Evolutionary conservation across 2,329 filamentous ascomycete genomes (phyloP).

Genomic region (Gremmenia infestans): DNA sequence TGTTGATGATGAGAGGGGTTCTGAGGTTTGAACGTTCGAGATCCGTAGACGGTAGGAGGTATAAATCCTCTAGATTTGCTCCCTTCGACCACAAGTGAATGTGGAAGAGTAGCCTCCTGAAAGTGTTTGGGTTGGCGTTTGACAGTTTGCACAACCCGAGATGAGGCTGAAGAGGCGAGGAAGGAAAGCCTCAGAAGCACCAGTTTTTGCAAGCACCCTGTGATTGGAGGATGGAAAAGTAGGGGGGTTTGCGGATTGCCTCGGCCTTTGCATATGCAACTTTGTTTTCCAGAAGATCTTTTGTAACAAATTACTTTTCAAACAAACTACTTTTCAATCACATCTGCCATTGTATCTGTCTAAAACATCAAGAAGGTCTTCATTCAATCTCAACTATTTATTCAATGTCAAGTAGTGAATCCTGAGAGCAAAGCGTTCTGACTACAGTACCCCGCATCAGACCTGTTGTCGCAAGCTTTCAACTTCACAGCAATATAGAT

Average conservation of each 20-base stretch:
- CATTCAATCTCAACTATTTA: no score
- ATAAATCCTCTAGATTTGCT: not conserved
- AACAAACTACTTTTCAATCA: no score
- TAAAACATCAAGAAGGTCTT: no score
- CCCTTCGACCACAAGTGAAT: not conserved
- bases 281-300: not conserved
- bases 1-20: constrained; percentile 8
- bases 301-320: not conserved
- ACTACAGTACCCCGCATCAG: no score
- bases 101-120: not conserved
- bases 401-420: no score
- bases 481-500: no score
- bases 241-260: not conserved
- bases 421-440: no score
- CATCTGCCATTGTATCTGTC: not conserved
- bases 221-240: not conserved
- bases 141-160: not conserved
- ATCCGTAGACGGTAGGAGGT: not conserved
- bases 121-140: not conserved
- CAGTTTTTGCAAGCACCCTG: not conserved
- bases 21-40: not conserved
- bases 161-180: not conserved
- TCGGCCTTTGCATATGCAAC: not conserved
- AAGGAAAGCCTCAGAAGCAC: not conserved
- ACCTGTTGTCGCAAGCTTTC: no score